These are phyloP conservation scores for Harringtonia aguacate DNA, from an alignment of 2,329 filamentous ascomycete species.

Conservation along the genomic window DNA sequence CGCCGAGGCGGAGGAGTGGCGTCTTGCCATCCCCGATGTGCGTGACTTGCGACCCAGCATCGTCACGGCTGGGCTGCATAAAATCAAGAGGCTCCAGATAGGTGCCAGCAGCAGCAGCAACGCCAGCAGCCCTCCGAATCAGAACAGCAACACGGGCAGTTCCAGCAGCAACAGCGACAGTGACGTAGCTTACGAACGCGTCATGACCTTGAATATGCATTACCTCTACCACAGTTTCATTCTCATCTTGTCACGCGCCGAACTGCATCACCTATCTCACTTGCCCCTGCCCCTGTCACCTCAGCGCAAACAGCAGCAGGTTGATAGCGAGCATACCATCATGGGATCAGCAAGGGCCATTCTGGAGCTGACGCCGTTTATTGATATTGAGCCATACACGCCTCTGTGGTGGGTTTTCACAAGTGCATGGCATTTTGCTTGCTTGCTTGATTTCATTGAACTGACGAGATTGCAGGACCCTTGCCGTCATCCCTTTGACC, in stretches of 20 bases:
- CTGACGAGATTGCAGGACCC: constrained; percentile 13
- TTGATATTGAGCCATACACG: constrained; percentile 20
- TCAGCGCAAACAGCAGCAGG: not conserved
- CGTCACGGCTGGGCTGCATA: no score
- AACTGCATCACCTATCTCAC: constrained; percentile 9
- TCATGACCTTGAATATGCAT: constrained; percentile 12
- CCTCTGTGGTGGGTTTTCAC: constrained; percentile 15
- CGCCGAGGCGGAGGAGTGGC: constrained; percentile 19
- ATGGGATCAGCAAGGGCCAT: constrained; percentile 11
- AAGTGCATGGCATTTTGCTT: not conserved
- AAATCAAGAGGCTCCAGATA: not conserved
- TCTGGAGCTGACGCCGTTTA: constrained; percentile 17
- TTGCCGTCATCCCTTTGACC: constrained; percentile 24
- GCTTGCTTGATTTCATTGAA: not conserved
- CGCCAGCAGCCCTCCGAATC: constrained; percentile 3
- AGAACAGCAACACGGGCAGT: not conserved
- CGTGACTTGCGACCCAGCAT: constrained; percentile 2
- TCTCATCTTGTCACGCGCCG: constrained; percentile 17
- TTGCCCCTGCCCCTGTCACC: not conserved
- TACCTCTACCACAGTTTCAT: constrained; percentile 19
- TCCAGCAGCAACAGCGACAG: constrained; percentile 7
- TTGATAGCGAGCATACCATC: not conserved
- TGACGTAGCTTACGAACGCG: constrained; percentile 1
- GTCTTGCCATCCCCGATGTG: constrained; percentile 14
- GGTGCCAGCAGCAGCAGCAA: constrained; percentile 2